phyloP scores from a whole-genome alignment of 306 rosid species.

The Vigna angularis region DNA sequence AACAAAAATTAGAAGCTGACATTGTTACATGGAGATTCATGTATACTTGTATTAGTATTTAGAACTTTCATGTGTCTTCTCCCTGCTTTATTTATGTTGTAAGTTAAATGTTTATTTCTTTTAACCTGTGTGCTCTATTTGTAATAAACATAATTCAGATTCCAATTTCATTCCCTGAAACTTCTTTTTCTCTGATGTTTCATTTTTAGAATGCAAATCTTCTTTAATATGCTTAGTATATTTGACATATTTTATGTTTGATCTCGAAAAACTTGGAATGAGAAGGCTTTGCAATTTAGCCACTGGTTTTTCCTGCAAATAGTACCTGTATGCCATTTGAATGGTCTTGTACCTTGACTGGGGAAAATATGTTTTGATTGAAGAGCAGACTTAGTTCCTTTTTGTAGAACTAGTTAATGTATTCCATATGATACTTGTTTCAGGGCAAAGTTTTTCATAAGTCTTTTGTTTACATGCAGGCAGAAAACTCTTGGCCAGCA shows the following conservation, averaged over 20 bases:
- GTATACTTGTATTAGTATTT: background rate
- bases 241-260: conserved; percentile 4
- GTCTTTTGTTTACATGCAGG: conserved; percentile 57
- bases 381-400: conserved; percentile 11
- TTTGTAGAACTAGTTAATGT: background rate
- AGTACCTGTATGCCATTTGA: too few relatives aligned
- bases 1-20: conserved; percentile 6
- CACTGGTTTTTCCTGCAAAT: background rate
- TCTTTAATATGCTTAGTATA: background rate
- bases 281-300: background rate
- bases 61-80: background rate
- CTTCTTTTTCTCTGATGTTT: background rate
- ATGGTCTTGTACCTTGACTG: too few relatives aligned
- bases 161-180: too few relatives aligned
- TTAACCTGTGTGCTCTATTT: too few relatives aligned
- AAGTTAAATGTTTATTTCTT: too few relatives aligned
- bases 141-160: too few relatives aligned
- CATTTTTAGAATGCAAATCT: background rate
- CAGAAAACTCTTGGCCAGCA: conserved; percentile 63
- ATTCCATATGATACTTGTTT: conserved; percentile 34
- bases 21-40: conserved; percentile 30
- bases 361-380: background rate
- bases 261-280: background rate
- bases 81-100: background rate
- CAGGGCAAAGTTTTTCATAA: conserved; percentile 23